phyloP scores from a whole-genome alignment of 495 filamentous ascomycete genomes.

The Aspergillus bertholletiae region DNA sequence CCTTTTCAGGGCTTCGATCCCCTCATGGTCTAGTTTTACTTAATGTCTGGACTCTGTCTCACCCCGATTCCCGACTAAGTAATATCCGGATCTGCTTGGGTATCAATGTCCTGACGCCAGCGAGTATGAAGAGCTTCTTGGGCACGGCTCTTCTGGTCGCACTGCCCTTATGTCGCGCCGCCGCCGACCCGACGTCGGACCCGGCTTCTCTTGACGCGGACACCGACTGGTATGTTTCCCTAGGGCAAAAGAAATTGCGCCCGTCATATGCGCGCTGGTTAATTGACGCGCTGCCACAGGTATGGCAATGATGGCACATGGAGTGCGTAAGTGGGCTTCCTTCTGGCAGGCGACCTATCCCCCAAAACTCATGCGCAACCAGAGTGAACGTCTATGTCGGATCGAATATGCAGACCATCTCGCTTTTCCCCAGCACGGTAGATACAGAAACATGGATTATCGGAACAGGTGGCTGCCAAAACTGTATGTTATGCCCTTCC shows the following conservation, averaged over 20 bases:
- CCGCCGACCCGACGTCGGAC: not conserved
- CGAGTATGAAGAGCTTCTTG: not conserved
- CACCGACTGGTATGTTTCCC: not conserved
- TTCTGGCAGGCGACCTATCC: not conserved
- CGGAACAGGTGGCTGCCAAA: not conserved
- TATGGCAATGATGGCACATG: not conserved
- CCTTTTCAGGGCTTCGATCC: no score
- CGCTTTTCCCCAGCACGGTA: not conserved
- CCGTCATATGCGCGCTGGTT: no score
- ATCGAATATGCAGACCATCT: not conserved
- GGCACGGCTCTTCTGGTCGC: not conserved
- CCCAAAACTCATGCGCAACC: not conserved
- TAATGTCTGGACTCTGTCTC: no score
- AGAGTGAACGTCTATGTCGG: not conserved
- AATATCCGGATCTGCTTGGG: no score
- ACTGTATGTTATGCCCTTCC: not conserved
- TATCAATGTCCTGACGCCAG: not conserved
- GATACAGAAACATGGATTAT: not conserved
- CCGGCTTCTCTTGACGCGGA: not conserved
- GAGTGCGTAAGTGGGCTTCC: not conserved
- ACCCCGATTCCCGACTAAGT: no score
- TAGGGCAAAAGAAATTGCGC: no score
- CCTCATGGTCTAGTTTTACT: no score
- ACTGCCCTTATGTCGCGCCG: not conserved
- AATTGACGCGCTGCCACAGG: not conserved